Conservation (phyloP, 2,329 filamentous ascomycete species). For the Xylaria arbuscula region DNA sequence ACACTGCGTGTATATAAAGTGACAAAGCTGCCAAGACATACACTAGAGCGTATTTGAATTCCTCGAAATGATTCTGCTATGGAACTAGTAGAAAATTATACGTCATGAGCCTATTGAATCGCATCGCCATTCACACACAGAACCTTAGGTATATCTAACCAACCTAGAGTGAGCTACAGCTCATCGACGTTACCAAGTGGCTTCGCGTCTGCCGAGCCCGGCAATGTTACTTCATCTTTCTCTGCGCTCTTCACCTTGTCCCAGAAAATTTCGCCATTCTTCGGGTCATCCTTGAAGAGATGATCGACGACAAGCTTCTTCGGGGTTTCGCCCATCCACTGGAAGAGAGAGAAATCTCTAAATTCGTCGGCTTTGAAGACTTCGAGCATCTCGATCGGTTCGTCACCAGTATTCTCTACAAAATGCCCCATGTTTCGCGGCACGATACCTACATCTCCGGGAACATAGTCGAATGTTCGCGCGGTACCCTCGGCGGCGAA, state of each 20-base stretch:
- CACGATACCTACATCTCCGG: constrained; percentile 82
- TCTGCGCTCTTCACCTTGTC: constrained; percentile 69
- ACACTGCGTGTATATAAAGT: not conserved
- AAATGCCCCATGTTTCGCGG: constrained; percentile 83
- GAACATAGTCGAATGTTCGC: constrained; percentile 78
- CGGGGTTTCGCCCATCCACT: constrained; percentile 80
- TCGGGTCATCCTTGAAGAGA: constrained; percentile 70
- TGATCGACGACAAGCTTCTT: constrained; percentile 73
- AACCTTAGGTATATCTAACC: constrained; percentile 1
- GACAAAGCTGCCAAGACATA: not conserved
- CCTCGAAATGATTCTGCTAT: not conserved
- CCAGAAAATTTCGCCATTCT: constrained; percentile 71
- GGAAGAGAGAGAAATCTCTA: constrained; percentile 77
- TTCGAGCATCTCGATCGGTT: constrained; percentile 80
- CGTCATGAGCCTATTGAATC: not conserved
- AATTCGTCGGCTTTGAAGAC: constrained; percentile 79
- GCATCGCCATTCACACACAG: no score
- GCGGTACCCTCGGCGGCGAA: constrained; percentile 76
- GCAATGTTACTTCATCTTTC: constrained; percentile 65
- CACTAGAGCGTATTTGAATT: not conserved
- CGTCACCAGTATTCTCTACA: constrained; percentile 83
- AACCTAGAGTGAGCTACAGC: constrained; percentile 35
- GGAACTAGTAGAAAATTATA: not conserved
- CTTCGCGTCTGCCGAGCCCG: constrained; percentile 36
- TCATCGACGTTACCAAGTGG: constrained; percentile 32